Base-by-base conservation (phyloP, 129 eudicot genomes). In the Flaveria linearis region DNA sequence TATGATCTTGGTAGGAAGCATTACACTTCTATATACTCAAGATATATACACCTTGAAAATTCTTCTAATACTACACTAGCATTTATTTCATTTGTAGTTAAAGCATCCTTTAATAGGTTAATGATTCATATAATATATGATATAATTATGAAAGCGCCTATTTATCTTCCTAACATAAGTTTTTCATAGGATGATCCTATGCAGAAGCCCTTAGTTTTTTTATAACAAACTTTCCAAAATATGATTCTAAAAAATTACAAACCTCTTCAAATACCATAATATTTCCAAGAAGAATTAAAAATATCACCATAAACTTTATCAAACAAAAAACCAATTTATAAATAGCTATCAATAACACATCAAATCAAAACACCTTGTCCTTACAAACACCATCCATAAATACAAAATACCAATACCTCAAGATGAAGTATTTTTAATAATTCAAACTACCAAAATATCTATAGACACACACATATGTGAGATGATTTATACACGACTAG, bases 351-450 rank as follows among this genome's bases (percentile, higher is more conserved):
- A 61, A 61, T 49, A 49, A 49, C 4, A 14, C 4, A 0, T 12
- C n/a, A 25, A 61, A 61, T 26, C 9, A 61, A 26, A 4, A 30
- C 68, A 13, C 18, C 20, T 26, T 13, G 20, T 28, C 30, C 68
- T 62, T 62, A 26, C 68, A 62, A 62, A 62, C 18, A 28, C 43
- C 43, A 62, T 62, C 43, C 39, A 62, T 62, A 62, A 62, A 62
- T 62, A 62, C 68, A 62, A 61, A 26, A 61, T 11, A 58, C 18
- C 68, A 70, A 87, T 85, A 85, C 92, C 84, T 84, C 87, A 71
- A 87, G 96, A 84, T 61, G 84, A 89, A 89, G 97, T 85, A 88
- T 86, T 56, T 70, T 28, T 25, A 17, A 62, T 26, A 28, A 33
- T 14, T 28, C 68, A 62, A 62, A 5, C 42, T 20, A 28, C 43